phyloP scores from a whole-genome alignment of 2,329 filamentous ascomycete species.

The Epichloe coenophiala region DNA sequence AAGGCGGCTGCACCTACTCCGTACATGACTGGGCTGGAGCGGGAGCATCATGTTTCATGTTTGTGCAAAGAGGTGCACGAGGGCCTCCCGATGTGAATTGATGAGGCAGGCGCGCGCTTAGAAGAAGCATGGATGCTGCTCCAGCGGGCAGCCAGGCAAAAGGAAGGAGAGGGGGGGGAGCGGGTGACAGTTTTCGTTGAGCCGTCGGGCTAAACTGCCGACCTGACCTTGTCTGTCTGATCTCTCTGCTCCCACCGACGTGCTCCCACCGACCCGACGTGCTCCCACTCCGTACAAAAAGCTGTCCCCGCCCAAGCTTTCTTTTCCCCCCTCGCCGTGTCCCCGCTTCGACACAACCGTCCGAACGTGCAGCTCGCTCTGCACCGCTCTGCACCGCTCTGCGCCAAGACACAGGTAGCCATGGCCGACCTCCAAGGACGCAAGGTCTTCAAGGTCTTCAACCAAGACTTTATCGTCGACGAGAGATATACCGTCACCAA shows the following conservation, averaged over 20 bases:
- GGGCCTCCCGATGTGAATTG: neutral
- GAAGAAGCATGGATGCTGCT: neutral
- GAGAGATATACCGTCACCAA: slow-evolving; percentile 98
- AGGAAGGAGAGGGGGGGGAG: no score
- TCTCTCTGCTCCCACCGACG: no score
- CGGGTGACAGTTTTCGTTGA: no score
- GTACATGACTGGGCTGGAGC: no score
- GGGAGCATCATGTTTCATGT: no score
- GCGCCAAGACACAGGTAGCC: slow-evolving; percentile 7
- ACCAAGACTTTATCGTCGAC: slow-evolving; percentile 97
- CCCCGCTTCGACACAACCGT: slow-evolving; percentile 2
- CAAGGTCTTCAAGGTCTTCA: slow-evolving; percentile 98
- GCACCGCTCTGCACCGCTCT: neutral
- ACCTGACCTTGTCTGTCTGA: no score
- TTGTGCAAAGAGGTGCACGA: neutral
- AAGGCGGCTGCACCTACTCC: no score
- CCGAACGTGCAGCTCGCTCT: neutral
- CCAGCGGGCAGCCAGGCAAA: neutral
- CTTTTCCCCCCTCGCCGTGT: neutral
- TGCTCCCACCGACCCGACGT: no score
- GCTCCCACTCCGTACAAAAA: neutral
- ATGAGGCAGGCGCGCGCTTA: slow-evolving; percentile 4
- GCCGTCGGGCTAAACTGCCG: no score
- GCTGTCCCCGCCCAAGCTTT: slow-evolving; percentile 1
- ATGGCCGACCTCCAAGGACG: slow-evolving; percentile 38